phyloP scores from a whole-genome alignment of 177 flowering plant genomes.

The Vitis hybrid region DNA sequence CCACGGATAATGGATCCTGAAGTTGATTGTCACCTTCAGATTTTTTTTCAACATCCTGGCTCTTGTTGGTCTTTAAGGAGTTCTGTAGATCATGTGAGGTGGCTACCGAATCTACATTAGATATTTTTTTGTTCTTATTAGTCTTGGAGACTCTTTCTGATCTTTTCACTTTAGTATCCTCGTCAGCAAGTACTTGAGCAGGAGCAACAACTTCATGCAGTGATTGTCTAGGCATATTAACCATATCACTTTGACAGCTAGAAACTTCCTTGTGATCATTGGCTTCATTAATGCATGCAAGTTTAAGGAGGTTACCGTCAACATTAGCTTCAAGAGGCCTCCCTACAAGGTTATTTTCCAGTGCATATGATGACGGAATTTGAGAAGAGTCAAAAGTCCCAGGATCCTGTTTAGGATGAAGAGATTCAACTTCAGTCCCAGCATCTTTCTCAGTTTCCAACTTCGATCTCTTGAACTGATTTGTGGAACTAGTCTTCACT shows the following conservation, averaged over 20 bases:
- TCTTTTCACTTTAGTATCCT: conserved; percentile 17
- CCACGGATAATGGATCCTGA: conserved; percentile 15
- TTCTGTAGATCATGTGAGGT: conserved; percentile 15
- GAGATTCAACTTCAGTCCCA: conserved; percentile 4
- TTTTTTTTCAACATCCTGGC: conserved; percentile 16
- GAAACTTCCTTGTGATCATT: conserved; percentile 13
- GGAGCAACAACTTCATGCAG: conserved; percentile 18
- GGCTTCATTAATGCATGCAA: conserved; percentile 12
- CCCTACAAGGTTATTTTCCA: conserved; percentile 9
- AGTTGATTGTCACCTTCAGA: conserved; percentile 9
- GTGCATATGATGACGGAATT: conserved; percentile 5
- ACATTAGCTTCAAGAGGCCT: conserved; percentile 10
- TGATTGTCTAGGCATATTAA: conserved; percentile 25
- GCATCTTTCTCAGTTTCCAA: conserved; percentile 13
- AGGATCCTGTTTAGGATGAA: not conserved
- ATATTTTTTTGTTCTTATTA: conserved; percentile 20
- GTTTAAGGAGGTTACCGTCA: conserved; percentile 2
- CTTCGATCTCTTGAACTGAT: conserved; percentile 12
- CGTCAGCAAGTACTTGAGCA: conserved; percentile 14
- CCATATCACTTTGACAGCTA: conserved; percentile 14
- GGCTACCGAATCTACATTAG: conserved; percentile 17
- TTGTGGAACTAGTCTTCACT: conserved; percentile 13
- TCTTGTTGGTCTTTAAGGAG: conserved; percentile 22
- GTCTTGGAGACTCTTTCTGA: conserved; percentile 18
- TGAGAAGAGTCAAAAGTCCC: conserved; percentile 5